Conservation (phyloP, 2,329 filamentous ascomycete species). For the Nannizzia gypsea region DNA sequence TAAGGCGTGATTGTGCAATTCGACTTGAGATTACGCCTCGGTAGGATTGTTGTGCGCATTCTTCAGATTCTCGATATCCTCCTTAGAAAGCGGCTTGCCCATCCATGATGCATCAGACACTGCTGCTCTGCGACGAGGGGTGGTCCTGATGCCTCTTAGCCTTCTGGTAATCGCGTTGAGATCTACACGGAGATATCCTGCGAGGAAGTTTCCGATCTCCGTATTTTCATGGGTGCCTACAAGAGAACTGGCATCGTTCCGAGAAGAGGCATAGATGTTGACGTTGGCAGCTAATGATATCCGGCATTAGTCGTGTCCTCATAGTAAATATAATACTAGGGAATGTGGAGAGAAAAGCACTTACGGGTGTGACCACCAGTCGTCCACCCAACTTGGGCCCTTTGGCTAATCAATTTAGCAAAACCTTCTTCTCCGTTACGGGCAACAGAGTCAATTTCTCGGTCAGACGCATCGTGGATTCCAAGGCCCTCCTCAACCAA, state of each 20-base stretch:
- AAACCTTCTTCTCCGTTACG: slow-evolving; percentile 50
- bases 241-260: slow-evolving; percentile 49
- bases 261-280: slow-evolving; percentile 81
- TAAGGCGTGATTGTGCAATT: too few species aligned
- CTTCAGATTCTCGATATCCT: slow-evolving; percentile 18
- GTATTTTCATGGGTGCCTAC: slow-evolving; percentile 90
- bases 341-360: slow-evolving; percentile 3
- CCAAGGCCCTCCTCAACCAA: slow-evolving; percentile 63
- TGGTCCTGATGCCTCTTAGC: slow-evolving; percentile 38
- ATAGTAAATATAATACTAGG: not conserved
- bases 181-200: slow-evolving; percentile 67
- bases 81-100: slow-evolving; percentile 28
- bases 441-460: slow-evolving; percentile 58
- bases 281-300: slow-evolving; percentile 62
- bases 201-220: slow-evolving; percentile 73
- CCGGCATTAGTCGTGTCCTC: not conserved
- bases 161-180: slow-evolving; percentile 66
- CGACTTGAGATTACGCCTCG: too few species aligned
- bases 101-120: slow-evolving; percentile 28
- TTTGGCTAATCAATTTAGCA: slow-evolving; percentile 72
- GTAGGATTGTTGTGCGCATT: too few species aligned
- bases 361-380: slow-evolving; percentile 73
- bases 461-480: slow-evolving; percentile 57
- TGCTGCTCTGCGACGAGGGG: slow-evolving; percentile 10
- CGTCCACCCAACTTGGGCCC: slow-evolving; percentile 84